Conservation (phyloP, 2,329 filamentous ascomycete species). For the Lecanicillium sp. region DNA sequence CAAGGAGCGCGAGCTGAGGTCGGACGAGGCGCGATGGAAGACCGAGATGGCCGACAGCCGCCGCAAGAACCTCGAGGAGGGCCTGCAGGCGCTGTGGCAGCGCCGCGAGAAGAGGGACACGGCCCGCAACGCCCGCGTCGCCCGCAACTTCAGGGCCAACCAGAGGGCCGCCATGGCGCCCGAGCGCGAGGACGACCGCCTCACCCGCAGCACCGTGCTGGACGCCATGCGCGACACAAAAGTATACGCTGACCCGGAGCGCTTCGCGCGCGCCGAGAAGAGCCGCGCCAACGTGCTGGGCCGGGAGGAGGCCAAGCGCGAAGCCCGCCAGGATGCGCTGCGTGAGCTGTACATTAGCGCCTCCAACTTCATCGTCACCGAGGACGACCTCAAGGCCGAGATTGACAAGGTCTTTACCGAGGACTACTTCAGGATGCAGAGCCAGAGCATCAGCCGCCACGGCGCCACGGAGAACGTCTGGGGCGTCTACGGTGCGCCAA, state of each 20-base stretch:
- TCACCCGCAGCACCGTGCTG: conserved; percentile 63
- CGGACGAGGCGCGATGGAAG: conserved; percentile 52
- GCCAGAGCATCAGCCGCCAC: conserved; percentile 18
- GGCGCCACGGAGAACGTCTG: conserved; percentile 42
- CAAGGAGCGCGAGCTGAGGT: conserved; percentile 26
- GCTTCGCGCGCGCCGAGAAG: conserved; percentile 45
- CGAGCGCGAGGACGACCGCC: conserved; percentile 65
- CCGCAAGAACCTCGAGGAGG: conserved; percentile 63
- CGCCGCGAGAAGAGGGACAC: conserved; percentile 48
- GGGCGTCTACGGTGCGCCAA: conserved; percentile 40
- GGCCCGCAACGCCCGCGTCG: conserved; percentile 29
- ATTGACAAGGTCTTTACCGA: conserved; percentile 73
- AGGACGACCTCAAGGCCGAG: conserved; percentile 64
- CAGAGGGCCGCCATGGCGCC: conserved; percentile 48
- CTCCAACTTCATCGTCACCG: conserved; percentile 75
- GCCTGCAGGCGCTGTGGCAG: conserved; percentile 60
- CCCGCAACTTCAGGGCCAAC: conserved; percentile 38
- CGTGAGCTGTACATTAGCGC: conserved; percentile 89
- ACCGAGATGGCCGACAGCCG: conserved; percentile 63
- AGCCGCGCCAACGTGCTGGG: conserved; percentile 36
- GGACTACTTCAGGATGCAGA: conserved; percentile 40
- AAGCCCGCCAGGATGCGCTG: conserved; percentile 60
- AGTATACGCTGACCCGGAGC: conserved; percentile 53
- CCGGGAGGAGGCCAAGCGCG: conserved; percentile 37
- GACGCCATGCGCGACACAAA: conserved; percentile 38